A percentile compares a stretch with the other conserved stretches of the same genome.
phyloP scores from a whole-genome alignment of 1,284 basidiomycete species.

The Marasmius sp. region DNA sequence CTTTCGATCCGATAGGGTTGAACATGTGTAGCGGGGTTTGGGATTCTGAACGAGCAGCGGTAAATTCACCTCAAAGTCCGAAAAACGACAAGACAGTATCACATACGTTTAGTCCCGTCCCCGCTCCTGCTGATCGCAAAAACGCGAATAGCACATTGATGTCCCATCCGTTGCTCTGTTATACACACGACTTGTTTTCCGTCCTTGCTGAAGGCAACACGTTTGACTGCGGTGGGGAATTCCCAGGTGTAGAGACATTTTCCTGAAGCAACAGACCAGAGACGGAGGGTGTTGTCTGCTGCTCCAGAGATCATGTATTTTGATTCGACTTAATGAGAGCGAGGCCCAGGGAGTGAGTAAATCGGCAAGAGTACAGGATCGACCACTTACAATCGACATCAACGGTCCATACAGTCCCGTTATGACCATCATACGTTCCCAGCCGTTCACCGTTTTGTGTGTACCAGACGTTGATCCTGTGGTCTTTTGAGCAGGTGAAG shows the following conservation, averaged over 20 bases:
- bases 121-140: constrained; percentile 85
- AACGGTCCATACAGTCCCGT: constrained; percentile 95
- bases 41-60: constrained; percentile 52
- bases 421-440: constrained; percentile 96
- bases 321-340: constrained; percentile 64
- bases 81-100: constrained; percentile 5
- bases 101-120: constrained; percentile 75
- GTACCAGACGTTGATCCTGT: constrained; percentile 95
- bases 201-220: constrained; percentile 89
- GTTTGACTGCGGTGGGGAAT: constrained; percentile 96
- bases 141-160: constrained; percentile 84
- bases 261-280: constrained; percentile 91
- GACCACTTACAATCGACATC: constrained; percentile 86
- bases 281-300: constrained; percentile 88
- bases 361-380: constrained; percentile 6
- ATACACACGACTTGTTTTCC: constrained; percentile 87
- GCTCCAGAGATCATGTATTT: constrained; percentile 86
- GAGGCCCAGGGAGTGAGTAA: constrained; percentile 3
- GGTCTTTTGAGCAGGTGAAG: constrained; percentile 96
- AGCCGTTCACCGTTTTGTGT: constrained; percentile 98
- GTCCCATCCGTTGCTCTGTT: constrained; percentile 96
- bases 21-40: constrained; percentile 78
- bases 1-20: constrained; percentile 90
- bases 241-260: constrained; percentile 95
- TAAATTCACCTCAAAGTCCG: background rate